Conservation (phyloP, 768 basidiomycete species). For the Tricholoma matsutake region DNA sequence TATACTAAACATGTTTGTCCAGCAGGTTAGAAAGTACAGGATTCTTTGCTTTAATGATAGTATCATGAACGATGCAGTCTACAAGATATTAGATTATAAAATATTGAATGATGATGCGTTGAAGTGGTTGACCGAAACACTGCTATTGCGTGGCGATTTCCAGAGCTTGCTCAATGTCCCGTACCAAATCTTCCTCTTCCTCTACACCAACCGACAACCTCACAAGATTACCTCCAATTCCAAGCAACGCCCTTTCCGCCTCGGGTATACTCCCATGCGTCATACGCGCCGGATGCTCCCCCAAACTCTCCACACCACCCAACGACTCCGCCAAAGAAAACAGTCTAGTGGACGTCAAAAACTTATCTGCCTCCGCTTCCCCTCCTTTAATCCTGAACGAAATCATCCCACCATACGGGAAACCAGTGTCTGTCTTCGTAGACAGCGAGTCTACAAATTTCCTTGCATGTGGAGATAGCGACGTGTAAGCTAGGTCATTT, state of each 20-base stretch:
- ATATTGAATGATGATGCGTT: background rate
- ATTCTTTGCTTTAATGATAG: too few species aligned
- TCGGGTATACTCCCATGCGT: slow-evolving; percentile 79
- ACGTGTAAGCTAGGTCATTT: slow-evolving; percentile 58
- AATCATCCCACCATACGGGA: slow-evolving; percentile 92
- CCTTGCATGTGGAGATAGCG: slow-evolving; percentile 66
- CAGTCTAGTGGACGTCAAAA: slow-evolving; percentile 61
- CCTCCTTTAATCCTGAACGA: slow-evolving; percentile 70
- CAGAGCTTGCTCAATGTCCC: slow-evolving; percentile 68
- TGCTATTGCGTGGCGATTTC: slow-evolving; percentile 21
- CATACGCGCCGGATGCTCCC: slow-evolving; percentile 86
- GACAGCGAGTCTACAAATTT: slow-evolving; percentile 49
- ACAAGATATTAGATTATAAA: background rate
- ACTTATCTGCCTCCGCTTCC: slow-evolving; percentile 53
- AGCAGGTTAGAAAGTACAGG: too few species aligned
- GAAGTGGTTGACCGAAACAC: background rate
- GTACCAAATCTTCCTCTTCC: slow-evolving; percentile 77
- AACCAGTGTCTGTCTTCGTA: slow-evolving; percentile 46
- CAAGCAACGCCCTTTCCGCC: slow-evolving; percentile 61
- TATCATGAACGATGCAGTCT: background rate
- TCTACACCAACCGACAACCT: slow-evolving; percentile 87
- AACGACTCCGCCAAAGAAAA: slow-evolving; percentile 86
- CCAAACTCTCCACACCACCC: slow-evolving; percentile 90
- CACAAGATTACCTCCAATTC: slow-evolving; percentile 76
- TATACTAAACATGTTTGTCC: too few species aligned